Conservation (phyloP, 2,329 filamentous ascomycete species). For the Trichoderma asperellum region DNA sequence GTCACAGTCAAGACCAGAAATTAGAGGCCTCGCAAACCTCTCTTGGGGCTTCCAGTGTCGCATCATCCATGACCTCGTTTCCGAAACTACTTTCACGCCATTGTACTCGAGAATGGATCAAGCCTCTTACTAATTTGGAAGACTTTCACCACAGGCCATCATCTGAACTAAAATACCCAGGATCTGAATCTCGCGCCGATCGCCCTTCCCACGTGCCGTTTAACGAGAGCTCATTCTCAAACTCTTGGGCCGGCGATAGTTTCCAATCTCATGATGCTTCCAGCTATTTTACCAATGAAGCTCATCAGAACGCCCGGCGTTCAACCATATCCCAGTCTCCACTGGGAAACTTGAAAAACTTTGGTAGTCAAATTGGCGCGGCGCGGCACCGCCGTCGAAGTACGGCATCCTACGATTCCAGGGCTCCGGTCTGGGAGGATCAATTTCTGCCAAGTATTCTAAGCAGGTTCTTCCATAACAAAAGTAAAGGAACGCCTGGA, state of each 20-base stretch:
- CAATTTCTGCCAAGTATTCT: conserved; percentile 36
- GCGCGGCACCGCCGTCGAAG: conserved; percentile 38
- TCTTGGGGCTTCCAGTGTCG: conserved; percentile 30
- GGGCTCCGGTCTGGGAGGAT: conserved; percentile 26
- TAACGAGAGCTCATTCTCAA: conserved; percentile 28
- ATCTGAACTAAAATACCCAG: conserved; percentile 37
- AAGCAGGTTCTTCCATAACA: conserved; percentile 37
- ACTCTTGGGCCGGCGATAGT: conserved; percentile 29
- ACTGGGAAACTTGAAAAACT: conserved; percentile 29
- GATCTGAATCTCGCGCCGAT: conserved; percentile 40
- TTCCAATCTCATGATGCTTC: conserved; percentile 35
- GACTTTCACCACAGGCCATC: conserved; percentile 22
- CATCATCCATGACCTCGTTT: conserved; percentile 43
- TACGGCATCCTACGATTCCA: conserved; percentile 29
- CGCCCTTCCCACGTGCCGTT: conserved; percentile 14
- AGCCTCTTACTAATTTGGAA: conserved; percentile 33
- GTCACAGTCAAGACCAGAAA: neutral
- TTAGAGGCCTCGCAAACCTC: neutral
- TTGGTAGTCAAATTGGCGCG: conserved; percentile 35
- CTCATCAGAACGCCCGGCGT: conserved; percentile 1
- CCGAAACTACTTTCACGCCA: conserved; percentile 40
- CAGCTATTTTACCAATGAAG: conserved; percentile 29
- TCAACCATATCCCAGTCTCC: conserved; percentile 13
- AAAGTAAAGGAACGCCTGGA: conserved; percentile 33
- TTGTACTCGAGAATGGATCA: conserved; percentile 42